Percentiles rank a stretch among this genome's conserved stretches.
Evolutionary conservation across 495 filamentous ascomycete species (phyloP).

Genomic region (Parathielavia appendiculata): DNA sequence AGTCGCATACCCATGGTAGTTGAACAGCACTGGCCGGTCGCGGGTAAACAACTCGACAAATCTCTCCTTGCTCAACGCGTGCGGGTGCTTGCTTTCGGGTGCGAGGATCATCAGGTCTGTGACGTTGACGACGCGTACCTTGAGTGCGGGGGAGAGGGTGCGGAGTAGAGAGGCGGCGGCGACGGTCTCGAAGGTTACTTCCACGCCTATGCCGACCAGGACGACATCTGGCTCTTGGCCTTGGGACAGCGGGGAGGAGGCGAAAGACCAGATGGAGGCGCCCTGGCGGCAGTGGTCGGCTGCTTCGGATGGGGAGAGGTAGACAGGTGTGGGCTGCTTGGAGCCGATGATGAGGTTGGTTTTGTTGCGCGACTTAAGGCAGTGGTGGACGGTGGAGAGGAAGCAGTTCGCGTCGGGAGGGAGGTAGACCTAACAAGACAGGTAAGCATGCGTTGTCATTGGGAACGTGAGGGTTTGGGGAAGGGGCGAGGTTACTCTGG

Average conservation of each 20-base stretch:
- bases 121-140: conserved; percentile 66
- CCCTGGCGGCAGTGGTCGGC: conserved; percentile 60
- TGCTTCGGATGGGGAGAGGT: conserved; percentile 60
- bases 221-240: conserved; percentile 57
- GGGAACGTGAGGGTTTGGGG: neutral
- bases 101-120: conserved; percentile 66
- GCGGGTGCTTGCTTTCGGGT: conserved; percentile 56
- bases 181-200: conserved; percentile 67
- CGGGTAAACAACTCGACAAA: conserved; percentile 60
- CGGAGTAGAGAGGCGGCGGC: conserved; percentile 57
- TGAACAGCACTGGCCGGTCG: conserved; percentile 58
- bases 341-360: conserved; percentile 70
- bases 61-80: conserved; percentile 49
- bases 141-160: conserved; percentile 47
- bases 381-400: conserved; percentile 60
- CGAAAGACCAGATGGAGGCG: conserved; percentile 62
- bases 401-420: conserved; percentile 75
- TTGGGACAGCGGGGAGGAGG: conserved; percentile 21
- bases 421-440: conserved; percentile 45
- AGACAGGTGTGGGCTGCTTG: conserved; percentile 66
- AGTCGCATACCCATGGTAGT: conserved; percentile 64
- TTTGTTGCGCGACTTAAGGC: conserved; percentile 59
- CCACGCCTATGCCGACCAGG: conserved; percentile 64
- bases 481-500: conserved; percentile 41
- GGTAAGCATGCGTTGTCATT: neutral